Base-by-base conservation (phyloP, 169 alveolate species). In the Plasmodium malariae region DNA sequence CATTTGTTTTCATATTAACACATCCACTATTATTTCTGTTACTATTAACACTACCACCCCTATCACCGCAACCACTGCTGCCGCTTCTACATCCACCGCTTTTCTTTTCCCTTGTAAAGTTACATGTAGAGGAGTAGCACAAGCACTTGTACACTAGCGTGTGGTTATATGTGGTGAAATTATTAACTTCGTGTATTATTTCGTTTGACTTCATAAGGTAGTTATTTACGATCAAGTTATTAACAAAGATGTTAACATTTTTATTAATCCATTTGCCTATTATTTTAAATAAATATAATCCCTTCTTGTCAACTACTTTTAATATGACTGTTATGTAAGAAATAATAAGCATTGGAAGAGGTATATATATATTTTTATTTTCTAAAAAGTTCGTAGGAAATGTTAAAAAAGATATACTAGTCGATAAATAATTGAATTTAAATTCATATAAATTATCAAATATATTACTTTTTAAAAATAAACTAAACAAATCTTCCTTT, bases 101-200 rank as follows among this genome's bases (percentile, higher is more conserved):
- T 26, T 4, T 34, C 12, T 43, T 4, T 1, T 26, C 48, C 36
- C 49, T 49, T 2, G 85, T 54, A 67, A 83, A 83, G 37, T 83
- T 83, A 32, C 91, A 83, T 0, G 91, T 83, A 28, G 67, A 51
- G 3, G 91, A 40, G 28, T 83, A 83, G 45, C 91, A 83, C 14
- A 83, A 70, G 19, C 91, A 83, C 45, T 67, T 83, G 30, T 67
- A 83, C 26, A 83, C 54, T 0, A 83, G 21, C 36, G 49, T 60
- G 30, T 83, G 91, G 17, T 83, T 83, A n/a, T 83, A 60, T 2
- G 91, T 83, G 1, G 91, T 83, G 17, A 83, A 83, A 43, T 83
- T 83, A 37, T 83, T 83, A 14, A 83, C 83, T 40, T 83, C 91
- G 19, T 83, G 71, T 1, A 54, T 17, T 11, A 83, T 67, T 70